Evolutionary conservation across 805 yeast genomes (phyloP).

Genomic region (Teunomyces gatunensis): DNA sequence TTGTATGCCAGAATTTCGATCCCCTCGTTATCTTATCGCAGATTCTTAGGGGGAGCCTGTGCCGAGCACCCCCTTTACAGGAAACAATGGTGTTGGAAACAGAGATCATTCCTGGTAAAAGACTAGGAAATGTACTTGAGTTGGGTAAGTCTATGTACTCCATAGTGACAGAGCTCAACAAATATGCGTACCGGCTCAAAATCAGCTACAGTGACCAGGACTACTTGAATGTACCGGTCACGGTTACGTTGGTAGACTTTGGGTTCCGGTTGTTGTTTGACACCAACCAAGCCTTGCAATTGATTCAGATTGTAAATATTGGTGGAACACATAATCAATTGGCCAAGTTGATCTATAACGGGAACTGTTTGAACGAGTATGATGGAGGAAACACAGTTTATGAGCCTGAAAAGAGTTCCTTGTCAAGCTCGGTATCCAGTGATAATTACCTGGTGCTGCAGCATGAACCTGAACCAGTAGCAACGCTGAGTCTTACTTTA

Average conservation of each 20-base stretch:
- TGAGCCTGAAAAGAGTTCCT: neutral
- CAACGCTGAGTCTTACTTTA: conserved; percentile 19
- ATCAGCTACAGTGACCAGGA: conserved; percentile 28
- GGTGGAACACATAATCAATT: neutral
- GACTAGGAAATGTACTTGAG: conserved; percentile 28
- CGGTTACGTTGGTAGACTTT: conserved; percentile 24
- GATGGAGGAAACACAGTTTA: conserved; percentile 6
- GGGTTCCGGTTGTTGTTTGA: conserved; percentile 12
- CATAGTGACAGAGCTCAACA: conserved; percentile 22
- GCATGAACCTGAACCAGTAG: neutral
- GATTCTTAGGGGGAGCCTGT: no score
- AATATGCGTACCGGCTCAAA: conserved; percentile 26
- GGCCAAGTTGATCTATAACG: conserved; percentile 29
- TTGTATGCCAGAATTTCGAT: neutral
- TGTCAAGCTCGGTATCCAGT: conserved; percentile 2
- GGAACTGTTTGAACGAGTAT: conserved; percentile 28
- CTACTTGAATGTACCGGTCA: conserved; percentile 31
- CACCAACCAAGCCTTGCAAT: conserved; percentile 9
- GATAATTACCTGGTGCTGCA: conserved; percentile 2
- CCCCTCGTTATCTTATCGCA: neutral
- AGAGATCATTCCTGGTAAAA: conserved; percentile 31
- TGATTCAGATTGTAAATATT: conserved; percentile 11
- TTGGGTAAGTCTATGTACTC: conserved; percentile 30
- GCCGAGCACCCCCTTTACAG: neutral
- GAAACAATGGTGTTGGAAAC: conserved; percentile 10